Evolutionary conservation across 805 yeast genomes (phyloP), one percentile per base, ranked within the genome.

Genomic region (Wickerhamiella spandovensis): DNA sequence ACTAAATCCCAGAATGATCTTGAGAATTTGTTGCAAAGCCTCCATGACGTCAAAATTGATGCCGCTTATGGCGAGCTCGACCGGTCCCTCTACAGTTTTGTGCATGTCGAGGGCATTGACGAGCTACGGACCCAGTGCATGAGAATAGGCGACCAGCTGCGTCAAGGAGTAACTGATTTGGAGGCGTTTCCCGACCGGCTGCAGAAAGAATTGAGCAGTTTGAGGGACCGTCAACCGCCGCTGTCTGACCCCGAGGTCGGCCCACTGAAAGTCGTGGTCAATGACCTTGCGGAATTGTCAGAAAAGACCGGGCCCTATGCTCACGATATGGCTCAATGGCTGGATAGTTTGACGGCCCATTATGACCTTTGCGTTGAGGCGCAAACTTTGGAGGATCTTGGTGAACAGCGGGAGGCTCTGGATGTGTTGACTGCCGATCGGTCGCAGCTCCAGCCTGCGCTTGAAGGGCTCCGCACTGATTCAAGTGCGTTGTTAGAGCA

Each of bases 311-410:
- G 67, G n/a, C 57, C 51, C 2, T 59, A 60, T 49, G 95, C 86
- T 49, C 72, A 73, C 51, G 92, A 83, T 48, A 72, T 86, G 64
- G 94, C 85, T 0, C 72, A 75, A 1, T 69, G 82, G 17, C 67
- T 89, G 32, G 80, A 78, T 50, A 77, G 88, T 58, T 68, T 88
- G 45, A 82, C 95, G 10, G 77, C 77, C 49, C 95, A 88, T 66
- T 86, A 80, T 58, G 96, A 88, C 63, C 87, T 84, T 61, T 84
- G 95, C 56, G 57, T 67, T 12, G 67, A 75, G 53, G 83, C 77
- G 9, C 59, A 68, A 2, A 65, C 66, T 4, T 56, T 67, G 15
- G 53, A 69, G 6, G 64, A 73, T n/a, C 59, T 64, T 0, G 48
- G 56, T 24, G 72, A 75, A 56, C 61, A 77, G 13, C 56, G 61